Base-by-base conservation (phyloP, 805 yeast species). In the Kuraishia piskuri region DNA sequence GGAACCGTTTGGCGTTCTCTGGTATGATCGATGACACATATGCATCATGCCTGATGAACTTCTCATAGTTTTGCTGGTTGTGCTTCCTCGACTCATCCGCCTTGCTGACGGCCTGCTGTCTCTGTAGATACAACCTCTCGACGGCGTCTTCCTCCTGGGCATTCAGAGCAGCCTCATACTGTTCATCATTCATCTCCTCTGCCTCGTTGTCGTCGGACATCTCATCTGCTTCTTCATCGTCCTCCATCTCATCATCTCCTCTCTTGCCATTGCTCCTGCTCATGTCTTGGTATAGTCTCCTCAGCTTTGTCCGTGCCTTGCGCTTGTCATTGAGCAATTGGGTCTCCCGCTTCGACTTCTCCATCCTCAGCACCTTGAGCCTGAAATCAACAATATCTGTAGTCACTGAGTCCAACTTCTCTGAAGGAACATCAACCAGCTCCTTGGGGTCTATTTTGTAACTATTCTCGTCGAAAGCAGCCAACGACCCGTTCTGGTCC, bases 391-490 rank as follows among this genome's bases (percentile, higher is more conserved):
- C 70, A 53, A 84, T 76, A 54, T 79, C 81, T 53, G 73, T 72
- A 20, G 72, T 75, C 40, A 83, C 77, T n/a, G 68, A 69, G 21
- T 80, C 83, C 48, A 77, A 64, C 70, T 79, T 68, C 23, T 77
- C 77, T 22, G 67, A 64, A 1, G 88, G 87, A 3, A 83, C 76
- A 57, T 80, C 88, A 14, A 73, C 67, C 52, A 84, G 63, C 59
- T 83, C 88, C 49, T 70, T 67, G n/a, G 74, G 71, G 61, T 84
- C 86, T 31, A 84, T 78, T 52, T 75, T 72, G 61, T 84, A 83
- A 2, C 57, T 58, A 12, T 56, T 55, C 24, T 62, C 55, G 37
- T 57, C 46, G 20, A 44, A 46, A 10, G 40, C 14, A 6, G 40
- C 17, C 17, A 31, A 31, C 17, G 2, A 51, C 45, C 20, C 57